Base-by-base conservation (phyloP, 331 rosid species). In the Phaseolus coccineus region DNA sequence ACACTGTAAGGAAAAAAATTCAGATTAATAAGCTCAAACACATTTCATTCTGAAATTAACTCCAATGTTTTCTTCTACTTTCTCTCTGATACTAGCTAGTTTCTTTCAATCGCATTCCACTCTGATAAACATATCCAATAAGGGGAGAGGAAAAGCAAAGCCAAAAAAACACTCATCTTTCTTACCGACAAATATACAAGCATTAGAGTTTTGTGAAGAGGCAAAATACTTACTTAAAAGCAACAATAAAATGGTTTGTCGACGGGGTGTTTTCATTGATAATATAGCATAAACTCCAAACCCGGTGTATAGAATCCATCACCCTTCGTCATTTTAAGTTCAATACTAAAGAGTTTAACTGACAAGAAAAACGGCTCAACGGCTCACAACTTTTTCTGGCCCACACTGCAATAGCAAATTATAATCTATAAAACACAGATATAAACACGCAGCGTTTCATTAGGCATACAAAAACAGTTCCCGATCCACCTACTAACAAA, bases 251-350 rank as follows among this genome's bases (percentile, higher is more conserved):
- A 64, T 64, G 48, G 48, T 37, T 64, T 37, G 3, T 16, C 28
- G 2, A 33, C 6, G 3, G 27, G 48, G 9, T 35, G 28, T 14
- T 35, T n/a, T 8, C 47, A 42, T 31, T 1, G 19, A 55, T 8
- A 11, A 2, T 46, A 48, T 30, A 48, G 39, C 74, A 51, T 28
- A 46, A 40, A 31, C 48, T 28, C 52, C 19, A 40, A 39, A 42
- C 74, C 74, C 39, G 53, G 8, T 9, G 74, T 1, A 15, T 30
- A 47, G 53, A 47, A 19, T 6, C 61, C 76, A 56, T 53, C 67
- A 64, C 75, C 39, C 59, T 5, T 47, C 31, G 66, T 65, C 52
- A 55, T 44, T 67, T 67, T 4, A 39, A 77, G 25, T 14, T 66
- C 28, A 14, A 33, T 24, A 40, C 6, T 15, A 19, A 11, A 44